Evolutionary conservation across 768 basidiomycete species (phyloP), one percentile per base, ranked within the genome.

Genomic region (Pilatotrama ljubarskyi): DNA sequence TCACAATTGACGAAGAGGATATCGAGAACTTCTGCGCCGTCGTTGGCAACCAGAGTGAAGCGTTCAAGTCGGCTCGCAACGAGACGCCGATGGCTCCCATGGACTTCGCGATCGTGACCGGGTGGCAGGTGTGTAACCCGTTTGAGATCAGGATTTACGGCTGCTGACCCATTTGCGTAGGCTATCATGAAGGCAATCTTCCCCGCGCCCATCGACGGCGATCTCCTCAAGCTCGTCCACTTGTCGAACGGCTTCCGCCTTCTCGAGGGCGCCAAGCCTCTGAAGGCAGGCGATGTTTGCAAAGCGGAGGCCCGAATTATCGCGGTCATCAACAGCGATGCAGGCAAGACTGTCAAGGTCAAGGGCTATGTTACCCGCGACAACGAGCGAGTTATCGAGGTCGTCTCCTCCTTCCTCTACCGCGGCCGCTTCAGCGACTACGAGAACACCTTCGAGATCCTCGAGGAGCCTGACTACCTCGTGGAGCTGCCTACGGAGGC

Each of bases 111-210:
- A 99, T 99, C 69, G 96, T 98, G 51, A 88, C 95, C 40, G 95
- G 96, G 46, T 99, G 97, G 97, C 87, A 96, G 88, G 95, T 94
- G 71, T 61, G 88, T 40, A 18, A 11, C 9, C 2, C 1, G 3
- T 22, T 26, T 42, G 24, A 37, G 22, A 1, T 47, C 18, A 15
- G 36, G n/a, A 11, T 17, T 25, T 18, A 20, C 26, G 7, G 47
- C 35, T 55, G 41, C 14, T 24, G 17, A 40, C n/a, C 53, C 65
- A n/a, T 35, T 53, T 59, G 60, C 55, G 0, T 65, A 96, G 94
- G 91, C 95, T n/a, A 98, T 99, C 75, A 99, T 98, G 90, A 93
- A 91, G 73, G 87, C 95, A 0, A 96, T 98, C 75, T 99, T 99
- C 86, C 97, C 97, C 6, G 72, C 81, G 13, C 75, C 84, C 11